A percentile compares a stretch with the other conserved stretches of the same genome.
These are phyloP conservation scores for Tricholoma saponaceum DNA, from an alignment of 768 basidiomycete species.

Conservation along the genomic window DNA sequence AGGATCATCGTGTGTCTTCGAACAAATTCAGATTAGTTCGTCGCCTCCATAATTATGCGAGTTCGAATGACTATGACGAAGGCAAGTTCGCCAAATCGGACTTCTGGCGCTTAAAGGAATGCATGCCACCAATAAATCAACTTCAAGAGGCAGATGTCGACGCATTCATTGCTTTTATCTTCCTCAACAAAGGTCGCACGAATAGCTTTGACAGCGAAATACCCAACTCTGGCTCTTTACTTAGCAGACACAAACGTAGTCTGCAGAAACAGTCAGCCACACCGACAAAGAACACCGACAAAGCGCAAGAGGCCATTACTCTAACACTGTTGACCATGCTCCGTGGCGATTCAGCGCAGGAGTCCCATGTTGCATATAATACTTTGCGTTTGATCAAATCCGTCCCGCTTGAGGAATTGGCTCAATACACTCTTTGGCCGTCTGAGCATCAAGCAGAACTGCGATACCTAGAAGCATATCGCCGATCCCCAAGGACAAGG, in stretches of 20 bases:
- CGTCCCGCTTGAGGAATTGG: slow-evolving; percentile 28
- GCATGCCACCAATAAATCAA: slow-evolving; percentile 51
- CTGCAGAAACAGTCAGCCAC: slow-evolving; percentile 18
- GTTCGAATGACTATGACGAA: slow-evolving; percentile 31
- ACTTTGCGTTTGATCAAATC: slow-evolving; percentile 61
- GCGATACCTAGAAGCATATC: slow-evolving; percentile 45
- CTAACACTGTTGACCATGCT: slow-evolving; percentile 55
- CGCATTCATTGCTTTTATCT: slow-evolving; percentile 67
- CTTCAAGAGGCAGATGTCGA: slow-evolving; percentile 67
- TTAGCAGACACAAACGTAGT: slow-evolving; percentile 32
- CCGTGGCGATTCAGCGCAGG: slow-evolving; percentile 41
- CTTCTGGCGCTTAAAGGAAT: slow-evolving; percentile 85
- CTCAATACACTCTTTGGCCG: slow-evolving; percentile 27
- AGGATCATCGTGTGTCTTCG: slow-evolving; percentile 54
- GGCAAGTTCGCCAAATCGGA: slow-evolving; percentile 51
- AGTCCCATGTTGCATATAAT: slow-evolving; percentile 55
- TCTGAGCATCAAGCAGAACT: slow-evolving; percentile 41
- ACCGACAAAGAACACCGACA: slow-evolving; percentile 19
- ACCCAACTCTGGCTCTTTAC: slow-evolving; percentile 36
- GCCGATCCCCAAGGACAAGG: slow-evolving; percentile 27
- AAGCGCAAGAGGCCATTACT: slow-evolving; percentile 44
- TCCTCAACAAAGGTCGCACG: slow-evolving; percentile 54
- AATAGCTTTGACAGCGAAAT: slow-evolving; percentile 56
- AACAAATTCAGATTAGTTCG: slow-evolving; percentile 79
- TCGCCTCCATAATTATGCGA: slow-evolving; percentile 49